These are phyloP conservation scores for Drechmeria coniospora DNA, from an alignment of 2,329 filamentous ascomycete species.

Conservation along the genomic window DNA sequence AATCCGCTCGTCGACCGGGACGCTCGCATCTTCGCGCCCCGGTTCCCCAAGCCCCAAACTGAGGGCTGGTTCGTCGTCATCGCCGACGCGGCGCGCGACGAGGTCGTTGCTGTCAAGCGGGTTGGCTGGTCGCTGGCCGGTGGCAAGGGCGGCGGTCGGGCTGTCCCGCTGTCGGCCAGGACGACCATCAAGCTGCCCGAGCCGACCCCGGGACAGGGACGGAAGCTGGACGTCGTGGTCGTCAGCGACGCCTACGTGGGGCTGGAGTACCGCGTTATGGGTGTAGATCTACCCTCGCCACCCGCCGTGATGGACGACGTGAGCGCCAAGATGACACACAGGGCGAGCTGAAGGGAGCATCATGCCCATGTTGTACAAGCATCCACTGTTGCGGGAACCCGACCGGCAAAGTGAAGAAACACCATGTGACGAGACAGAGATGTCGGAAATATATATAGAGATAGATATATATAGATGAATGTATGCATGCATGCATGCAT, in stretches of 20 bases:
- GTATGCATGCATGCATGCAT: too few species aligned
- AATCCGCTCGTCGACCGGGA: constrained; percentile 53
- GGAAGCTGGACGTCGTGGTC: constrained; percentile 57
- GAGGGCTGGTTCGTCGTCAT: constrained; percentile 87
- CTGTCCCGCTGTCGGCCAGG: constrained; percentile 34
- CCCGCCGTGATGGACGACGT: constrained; percentile 33
- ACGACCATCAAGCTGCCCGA: constrained; percentile 46
- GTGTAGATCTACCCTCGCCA: constrained; percentile 34
- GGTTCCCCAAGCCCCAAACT: constrained; percentile 85
- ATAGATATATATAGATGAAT: too few species aligned
- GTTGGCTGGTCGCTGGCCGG: constrained; percentile 48
- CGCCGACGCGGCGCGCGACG: constrained; percentile 49
- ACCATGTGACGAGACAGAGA: too few species aligned
- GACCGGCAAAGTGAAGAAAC: too few species aligned
- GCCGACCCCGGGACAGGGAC: constrained; percentile 25
- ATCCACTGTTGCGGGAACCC: too few species aligned
- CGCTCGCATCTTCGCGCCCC: constrained; percentile 68
- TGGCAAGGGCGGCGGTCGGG: constrained; percentile 19
- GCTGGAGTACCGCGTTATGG: constrained; percentile 39
- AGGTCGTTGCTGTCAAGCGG: constrained; percentile 75
- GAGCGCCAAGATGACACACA: constrained; percentile 22
- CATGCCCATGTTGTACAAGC: too few species aligned
- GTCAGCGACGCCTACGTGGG: constrained; percentile 81
- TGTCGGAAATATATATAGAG: too few species aligned
- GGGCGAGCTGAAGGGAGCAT: too few species aligned